phyloP scores from a whole-genome alignment of 2,329 filamentous ascomycete species.

The Colletotrichum australisinense region DNA sequence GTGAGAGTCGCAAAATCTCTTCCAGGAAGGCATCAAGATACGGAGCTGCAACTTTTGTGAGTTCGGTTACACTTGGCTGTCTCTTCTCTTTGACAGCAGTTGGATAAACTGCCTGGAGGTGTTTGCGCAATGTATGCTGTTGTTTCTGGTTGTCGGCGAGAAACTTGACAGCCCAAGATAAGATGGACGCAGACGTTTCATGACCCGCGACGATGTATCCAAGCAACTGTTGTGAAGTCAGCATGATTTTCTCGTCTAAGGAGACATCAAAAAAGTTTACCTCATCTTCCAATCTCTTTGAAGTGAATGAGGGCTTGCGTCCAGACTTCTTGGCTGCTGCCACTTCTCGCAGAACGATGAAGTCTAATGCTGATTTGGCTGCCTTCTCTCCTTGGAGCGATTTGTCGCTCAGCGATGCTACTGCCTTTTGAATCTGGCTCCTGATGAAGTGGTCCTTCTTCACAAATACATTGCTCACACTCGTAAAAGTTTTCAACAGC shows the following conservation, averaged over 20 bases:
- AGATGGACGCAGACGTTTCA: constrained; percentile 40
- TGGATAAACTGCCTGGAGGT: constrained; percentile 34
- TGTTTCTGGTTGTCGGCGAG: constrained; percentile 32
- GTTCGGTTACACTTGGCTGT: constrained; percentile 38
- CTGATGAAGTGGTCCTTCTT: too few species aligned
- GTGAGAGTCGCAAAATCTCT: constrained; percentile 42
- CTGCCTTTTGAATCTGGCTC: too few species aligned
- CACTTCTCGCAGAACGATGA: too few species aligned
- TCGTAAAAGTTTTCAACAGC: too few species aligned
- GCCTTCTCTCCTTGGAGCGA: too few species aligned
- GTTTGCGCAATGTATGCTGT: constrained; percentile 43
- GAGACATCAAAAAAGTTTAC: constrained; percentile 35
- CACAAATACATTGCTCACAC: too few species aligned
- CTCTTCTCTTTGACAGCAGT: constrained; percentile 30
- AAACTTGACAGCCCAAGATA: constrained; percentile 41
- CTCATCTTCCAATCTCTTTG: constrained; percentile 45
- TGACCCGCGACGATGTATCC: constrained; percentile 42
- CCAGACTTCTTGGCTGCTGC: too few species aligned
- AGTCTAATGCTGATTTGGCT: too few species aligned
- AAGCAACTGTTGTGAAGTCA: constrained; percentile 35
- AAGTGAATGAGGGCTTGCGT: constrained; percentile 7
- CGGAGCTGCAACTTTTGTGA: constrained; percentile 35
- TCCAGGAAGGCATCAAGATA: constrained; percentile 45
- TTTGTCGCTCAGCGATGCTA: too few species aligned
- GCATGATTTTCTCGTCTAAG: neutral